phyloP scores from a whole-genome alignment of 1,284 basidiomycete genomes.

The Ganoderma multipileum region DNA sequence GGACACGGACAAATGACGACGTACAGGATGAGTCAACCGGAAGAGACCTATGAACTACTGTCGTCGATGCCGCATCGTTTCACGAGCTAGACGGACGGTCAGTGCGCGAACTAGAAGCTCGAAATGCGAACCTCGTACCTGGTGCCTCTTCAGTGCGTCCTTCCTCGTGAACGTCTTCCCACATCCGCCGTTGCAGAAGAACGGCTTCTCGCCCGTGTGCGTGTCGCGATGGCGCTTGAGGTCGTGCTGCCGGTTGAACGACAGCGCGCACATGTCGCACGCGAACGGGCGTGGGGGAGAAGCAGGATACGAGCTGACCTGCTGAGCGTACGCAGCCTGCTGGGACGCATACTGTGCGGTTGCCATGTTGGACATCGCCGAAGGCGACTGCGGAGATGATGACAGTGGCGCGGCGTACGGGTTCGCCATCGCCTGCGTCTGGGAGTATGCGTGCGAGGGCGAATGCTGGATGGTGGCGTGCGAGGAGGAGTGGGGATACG shows the following conservation, averaged over 20 bases:
- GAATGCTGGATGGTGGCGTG: slow-evolving; percentile 26
- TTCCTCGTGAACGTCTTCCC: slow-evolving; percentile 86
- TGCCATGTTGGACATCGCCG: slow-evolving; percentile 35
- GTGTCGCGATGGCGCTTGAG: slow-evolving; percentile 82
- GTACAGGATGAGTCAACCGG: slow-evolving; percentile 28
- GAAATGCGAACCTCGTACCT: slow-evolving; percentile 49
- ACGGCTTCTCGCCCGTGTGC: slow-evolving; percentile 83
- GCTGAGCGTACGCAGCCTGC: slow-evolving; percentile 39
- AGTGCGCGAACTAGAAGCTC: slow-evolving; percentile 16
- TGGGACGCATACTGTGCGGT: slow-evolving; percentile 37
- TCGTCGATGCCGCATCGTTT: slow-evolving; percentile 79
- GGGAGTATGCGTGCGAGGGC: slow-evolving; percentile 38
- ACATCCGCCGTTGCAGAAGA: slow-evolving; percentile 79
- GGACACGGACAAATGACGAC: slow-evolving; percentile 8
- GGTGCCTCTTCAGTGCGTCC: slow-evolving; percentile 82
- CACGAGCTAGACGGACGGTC: slow-evolving; percentile 60
- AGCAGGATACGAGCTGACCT: slow-evolving; percentile 55
- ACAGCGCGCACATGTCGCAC: slow-evolving; percentile 81
- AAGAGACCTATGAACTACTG: slow-evolving; percentile 47
- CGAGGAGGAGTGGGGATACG: slow-evolving; percentile 32
- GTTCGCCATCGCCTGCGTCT: slow-evolving; percentile 33
- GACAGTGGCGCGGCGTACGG: slow-evolving; percentile 34
- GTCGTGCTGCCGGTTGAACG: slow-evolving; percentile 84
- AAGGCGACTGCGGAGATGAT: slow-evolving; percentile 32
- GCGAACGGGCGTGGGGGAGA: slow-evolving; percentile 75